Evolutionary conservation across 1,284 basidiomycete genomes (phyloP), one percentile per base, ranked within the genome.

Genomic region (Pseudozyma sp.): DNA sequence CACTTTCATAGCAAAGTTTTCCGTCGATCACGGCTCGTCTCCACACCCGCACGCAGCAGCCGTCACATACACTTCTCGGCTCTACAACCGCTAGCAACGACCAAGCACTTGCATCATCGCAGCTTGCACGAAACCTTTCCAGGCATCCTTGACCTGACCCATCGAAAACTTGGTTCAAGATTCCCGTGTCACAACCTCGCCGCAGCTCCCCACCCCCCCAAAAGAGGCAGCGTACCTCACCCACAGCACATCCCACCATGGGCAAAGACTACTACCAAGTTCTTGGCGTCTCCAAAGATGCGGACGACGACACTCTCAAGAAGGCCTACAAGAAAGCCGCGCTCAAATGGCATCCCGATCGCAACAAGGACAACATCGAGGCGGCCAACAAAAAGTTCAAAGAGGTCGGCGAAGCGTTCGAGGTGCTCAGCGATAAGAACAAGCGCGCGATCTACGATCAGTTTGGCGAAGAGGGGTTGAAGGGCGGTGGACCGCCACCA

Each of bases 361-460:
- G 95, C 50, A 97, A 96, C 85, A 87, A 87, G 56, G 90, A 91
- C 45, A 86, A 86, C 53, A 90, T 91, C 69, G 95, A 95, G 76
- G 35, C 56, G 6, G 92, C 96, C 0, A 91, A 90, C 9, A 89
- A 90, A 81, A 97, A 93, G 86, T 99, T 99, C 86, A 96, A 99
- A 86, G 90, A 97, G 88, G 92, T 97, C 63, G 93, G 93, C 29
- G 96, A 99, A 87, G 96, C 96, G 0, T 98, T 96, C 81, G 96
- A 99, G 85, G 96, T 98, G 49, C 89, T 98, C 54, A 93, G 89
- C 55, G 95, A 98, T 86, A 91, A 92, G 86, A 89, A 98, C 85
- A 99, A 98, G 86, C 91, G 94, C 49, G 87, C 93, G 0, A 86
- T 98, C 31, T 99, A 97, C 78, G 96, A 99, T 85, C 94, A 96